Conservation (phyloP, 257 asterid genomes). For the Solanum pimpinellifolium region DNA sequence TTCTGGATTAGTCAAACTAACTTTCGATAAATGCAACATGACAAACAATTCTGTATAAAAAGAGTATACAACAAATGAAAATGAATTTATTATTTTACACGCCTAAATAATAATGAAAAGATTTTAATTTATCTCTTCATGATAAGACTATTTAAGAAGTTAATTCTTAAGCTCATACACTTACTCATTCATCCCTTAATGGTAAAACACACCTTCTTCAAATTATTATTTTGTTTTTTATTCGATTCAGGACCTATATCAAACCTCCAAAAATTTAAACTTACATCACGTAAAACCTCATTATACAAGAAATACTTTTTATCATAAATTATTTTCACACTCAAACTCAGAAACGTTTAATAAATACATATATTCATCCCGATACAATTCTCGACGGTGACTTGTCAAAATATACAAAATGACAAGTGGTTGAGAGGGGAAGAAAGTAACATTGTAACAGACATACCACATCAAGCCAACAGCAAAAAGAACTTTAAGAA, state of each 20-base stretch:
- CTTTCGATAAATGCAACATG: no score
- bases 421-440: constrained; percentile 10
- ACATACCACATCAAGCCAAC: constrained; percentile 24
- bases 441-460: constrained; percentile 15
- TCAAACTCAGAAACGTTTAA: neutral
- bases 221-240: neutral
- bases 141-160: neutral
- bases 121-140: neutral
- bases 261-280: neutral
- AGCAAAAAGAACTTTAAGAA: constrained; percentile 5
- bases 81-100: neutral
- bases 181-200: neutral
- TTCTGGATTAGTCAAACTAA: no score
- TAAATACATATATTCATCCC: neutral
- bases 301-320: neutral
- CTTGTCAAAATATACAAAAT: neutral
- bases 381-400: neutral
- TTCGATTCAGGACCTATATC: neutral
- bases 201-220: neutral
- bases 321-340: neutral
- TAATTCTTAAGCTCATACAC: neutral
- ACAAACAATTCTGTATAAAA: no score
- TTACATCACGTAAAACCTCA: neutral
- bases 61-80: no score
- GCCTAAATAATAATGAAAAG: neutral